These are phyloP conservation scores for Dendryphion nanum DNA, from an alignment of 2,329 filamentous ascomycete genomes.

Conservation along the genomic window DNA sequence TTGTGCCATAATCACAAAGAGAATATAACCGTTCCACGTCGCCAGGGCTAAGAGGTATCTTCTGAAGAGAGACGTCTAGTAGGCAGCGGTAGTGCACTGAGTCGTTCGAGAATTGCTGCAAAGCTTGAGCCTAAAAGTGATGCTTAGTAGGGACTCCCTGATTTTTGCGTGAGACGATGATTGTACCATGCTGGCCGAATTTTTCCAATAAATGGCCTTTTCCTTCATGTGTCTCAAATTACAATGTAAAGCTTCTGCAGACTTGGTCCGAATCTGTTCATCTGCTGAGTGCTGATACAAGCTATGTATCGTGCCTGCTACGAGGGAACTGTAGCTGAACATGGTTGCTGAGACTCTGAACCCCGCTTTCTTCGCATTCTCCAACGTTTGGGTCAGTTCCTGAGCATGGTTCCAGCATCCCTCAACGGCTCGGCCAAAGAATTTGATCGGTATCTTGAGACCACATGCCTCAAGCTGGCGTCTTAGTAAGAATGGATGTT, in stretches of 20 bases:
- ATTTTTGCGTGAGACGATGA: neutral
- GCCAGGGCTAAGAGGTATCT: neutral
- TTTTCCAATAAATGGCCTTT: neutral
- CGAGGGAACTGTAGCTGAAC: conserved; percentile 4
- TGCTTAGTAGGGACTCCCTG: neutral
- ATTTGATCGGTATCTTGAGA: conserved; percentile 3
- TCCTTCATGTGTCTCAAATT: neutral
- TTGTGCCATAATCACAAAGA: conserved; percentile 9
- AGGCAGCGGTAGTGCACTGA: neutral
- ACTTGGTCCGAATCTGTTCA: neutral
- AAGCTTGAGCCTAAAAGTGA: neutral
- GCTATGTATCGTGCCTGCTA: conserved; percentile 5
- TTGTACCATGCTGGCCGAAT: neutral
- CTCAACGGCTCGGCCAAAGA: conserved; percentile 1
- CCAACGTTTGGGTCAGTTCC: conserved; percentile 5
- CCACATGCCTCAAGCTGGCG: conserved; percentile 4
- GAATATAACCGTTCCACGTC: conserved; percentile 7
- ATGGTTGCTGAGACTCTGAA: conserved; percentile 6
- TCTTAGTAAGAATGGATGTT: conserved; percentile 7
- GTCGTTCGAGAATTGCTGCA: neutral
- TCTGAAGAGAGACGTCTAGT: neutral
- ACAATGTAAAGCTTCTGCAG: neutral
- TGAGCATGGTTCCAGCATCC: conserved; percentile 3
- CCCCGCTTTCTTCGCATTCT: conserved; percentile 2
- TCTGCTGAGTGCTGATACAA: conserved; percentile 6